Percentiles rank a stretch among this genome's conserved stretches.
Conservation (phyloP, 1,284 basidiomycete species). For the Pisolithus thermaeus region DNA sequence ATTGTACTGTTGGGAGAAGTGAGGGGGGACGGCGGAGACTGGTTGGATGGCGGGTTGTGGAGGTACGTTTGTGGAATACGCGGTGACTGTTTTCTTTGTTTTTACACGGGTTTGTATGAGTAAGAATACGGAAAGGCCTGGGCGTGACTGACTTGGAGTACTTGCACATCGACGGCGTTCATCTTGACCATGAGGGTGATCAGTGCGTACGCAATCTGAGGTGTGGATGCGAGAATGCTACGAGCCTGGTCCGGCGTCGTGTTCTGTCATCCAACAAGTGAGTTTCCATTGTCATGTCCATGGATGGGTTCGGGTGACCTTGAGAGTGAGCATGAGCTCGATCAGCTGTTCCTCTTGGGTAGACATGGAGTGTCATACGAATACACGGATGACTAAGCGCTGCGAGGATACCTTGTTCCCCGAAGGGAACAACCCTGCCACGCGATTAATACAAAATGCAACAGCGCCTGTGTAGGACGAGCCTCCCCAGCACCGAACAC, state of each 20-base stretch:
- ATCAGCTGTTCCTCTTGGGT: slow-evolving; percentile 54
- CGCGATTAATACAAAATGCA: not conserved
- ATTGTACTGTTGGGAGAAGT: slow-evolving; percentile 35
- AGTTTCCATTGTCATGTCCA: not conserved
- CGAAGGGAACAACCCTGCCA: not conserved
- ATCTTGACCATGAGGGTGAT: slow-evolving; percentile 71
- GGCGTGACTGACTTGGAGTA: slow-evolving; percentile 51
- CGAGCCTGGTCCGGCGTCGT: slow-evolving; percentile 65
- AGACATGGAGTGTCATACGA: slow-evolving; percentile 16
- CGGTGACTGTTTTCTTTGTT: slow-evolving; percentile 31
- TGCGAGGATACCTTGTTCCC: not conserved
- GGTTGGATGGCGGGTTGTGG: slow-evolving; percentile 19
- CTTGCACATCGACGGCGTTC: slow-evolving; percentile 65
- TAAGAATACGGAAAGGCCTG: not conserved
- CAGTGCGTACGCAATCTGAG: slow-evolving; percentile 68
- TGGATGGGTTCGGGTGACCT: slow-evolving; percentile 33
- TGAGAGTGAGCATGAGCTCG: slow-evolving; percentile 61
- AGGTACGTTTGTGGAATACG: slow-evolving; percentile 27
- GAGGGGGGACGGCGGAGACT: slow-evolving; percentile 39
- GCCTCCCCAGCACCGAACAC: no score
- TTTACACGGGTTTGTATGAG: not conserved
- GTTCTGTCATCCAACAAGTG: slow-evolving; percentile 40
- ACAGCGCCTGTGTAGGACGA: not conserved
- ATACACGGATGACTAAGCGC: not conserved
- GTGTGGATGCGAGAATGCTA: slow-evolving; percentile 62